phyloP scores from a whole-genome alignment of 352 stramenopile species.

The Pythium pyrilobum region DNA sequence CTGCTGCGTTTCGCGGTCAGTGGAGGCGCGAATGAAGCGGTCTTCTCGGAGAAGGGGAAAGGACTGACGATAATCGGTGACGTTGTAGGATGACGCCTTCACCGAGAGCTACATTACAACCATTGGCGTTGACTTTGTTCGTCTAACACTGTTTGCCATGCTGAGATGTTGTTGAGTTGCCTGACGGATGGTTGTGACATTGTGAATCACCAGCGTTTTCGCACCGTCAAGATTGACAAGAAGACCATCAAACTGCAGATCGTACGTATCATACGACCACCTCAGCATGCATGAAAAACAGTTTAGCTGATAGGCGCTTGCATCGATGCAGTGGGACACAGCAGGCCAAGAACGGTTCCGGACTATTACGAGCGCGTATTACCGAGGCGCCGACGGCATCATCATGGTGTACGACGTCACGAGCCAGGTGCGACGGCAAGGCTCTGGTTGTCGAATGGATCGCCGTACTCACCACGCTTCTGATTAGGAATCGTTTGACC shows the following conservation, averaged over 20 bases:
- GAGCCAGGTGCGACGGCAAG: conserved; percentile 83
- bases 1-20: conserved; percentile 95
- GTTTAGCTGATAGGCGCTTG: too few species aligned
- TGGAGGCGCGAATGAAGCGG: conserved; percentile 4
- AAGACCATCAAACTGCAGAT: conserved; percentile 99
- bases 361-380: conserved; percentile 99
- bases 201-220: conserved; percentile 76
- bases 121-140: conserved; percentile 94
- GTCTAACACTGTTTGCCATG: conserved; percentile 14
- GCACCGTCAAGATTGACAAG: conserved; percentile 98
- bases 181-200: too few species aligned
- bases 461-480: background rate
- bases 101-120: conserved; percentile 98
- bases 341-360: conserved; percentile 98
- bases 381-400: conserved; percentile 97
- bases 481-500: conserved; percentile 97
- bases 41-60: too few species aligned
- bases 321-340: conserved; percentile 96
- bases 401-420: conserved; percentile 99
- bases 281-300: background rate
- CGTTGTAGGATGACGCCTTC: conserved; percentile 92
- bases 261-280: conserved; percentile 41
- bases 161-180: too few species aligned
- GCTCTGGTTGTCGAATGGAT: too few species aligned
- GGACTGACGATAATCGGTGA: background rate